Evolutionary conservation across 768 basidiomycete genomes (phyloP).

Genomic region (Rhizopogon vulgaris): DNA sequence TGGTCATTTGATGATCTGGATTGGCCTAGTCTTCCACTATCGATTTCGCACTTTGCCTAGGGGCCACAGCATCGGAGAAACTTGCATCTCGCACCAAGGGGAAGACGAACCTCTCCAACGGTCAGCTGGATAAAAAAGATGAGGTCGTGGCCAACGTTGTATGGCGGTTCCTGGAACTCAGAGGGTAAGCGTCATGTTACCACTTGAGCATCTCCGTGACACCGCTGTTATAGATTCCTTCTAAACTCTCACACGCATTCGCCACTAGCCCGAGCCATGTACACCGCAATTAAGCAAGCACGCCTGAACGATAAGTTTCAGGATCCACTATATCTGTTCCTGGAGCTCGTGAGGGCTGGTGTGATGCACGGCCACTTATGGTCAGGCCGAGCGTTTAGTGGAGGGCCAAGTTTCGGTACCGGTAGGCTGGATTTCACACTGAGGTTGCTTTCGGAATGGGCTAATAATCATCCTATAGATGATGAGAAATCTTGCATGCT

Average conservation of each 20-base stretch:
- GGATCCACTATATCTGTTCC: constrained; percentile 88
- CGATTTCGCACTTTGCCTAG: constrained; percentile 90
- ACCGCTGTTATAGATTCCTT: constrained; percentile 59
- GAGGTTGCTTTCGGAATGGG: constrained; percentile 12
- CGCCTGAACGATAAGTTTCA: constrained; percentile 98
- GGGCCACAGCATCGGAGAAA: constrained; percentile 79
- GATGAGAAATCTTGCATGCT: constrained; percentile 94
- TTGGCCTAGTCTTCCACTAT: constrained; percentile 84
- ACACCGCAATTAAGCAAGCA: constrained; percentile 68
- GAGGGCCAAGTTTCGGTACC: constrained; percentile 91
- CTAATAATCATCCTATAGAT: constrained; percentile 41
- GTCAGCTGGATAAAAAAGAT: constrained; percentile 90
- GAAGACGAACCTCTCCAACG: constrained; percentile 37
- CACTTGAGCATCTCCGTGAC: constrained; percentile 4
- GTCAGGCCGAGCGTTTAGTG: constrained; percentile 84
- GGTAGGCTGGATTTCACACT: constrained; percentile 47
- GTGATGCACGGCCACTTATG: constrained; percentile 94
- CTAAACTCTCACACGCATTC: constrained; percentile 86
- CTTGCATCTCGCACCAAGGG: constrained; percentile 77
- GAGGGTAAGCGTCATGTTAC: constrained; percentile 59
- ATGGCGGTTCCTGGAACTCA: constrained; percentile 94
- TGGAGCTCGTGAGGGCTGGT: constrained; percentile 94
- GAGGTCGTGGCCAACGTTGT: constrained; percentile 97
- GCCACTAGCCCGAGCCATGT: constrained; percentile 86
- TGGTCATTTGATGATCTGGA: constrained; percentile 12